Evolutionary conservation across 768 basidiomycete species (phyloP).

Genomic region (Austroboletus festivus): DNA sequence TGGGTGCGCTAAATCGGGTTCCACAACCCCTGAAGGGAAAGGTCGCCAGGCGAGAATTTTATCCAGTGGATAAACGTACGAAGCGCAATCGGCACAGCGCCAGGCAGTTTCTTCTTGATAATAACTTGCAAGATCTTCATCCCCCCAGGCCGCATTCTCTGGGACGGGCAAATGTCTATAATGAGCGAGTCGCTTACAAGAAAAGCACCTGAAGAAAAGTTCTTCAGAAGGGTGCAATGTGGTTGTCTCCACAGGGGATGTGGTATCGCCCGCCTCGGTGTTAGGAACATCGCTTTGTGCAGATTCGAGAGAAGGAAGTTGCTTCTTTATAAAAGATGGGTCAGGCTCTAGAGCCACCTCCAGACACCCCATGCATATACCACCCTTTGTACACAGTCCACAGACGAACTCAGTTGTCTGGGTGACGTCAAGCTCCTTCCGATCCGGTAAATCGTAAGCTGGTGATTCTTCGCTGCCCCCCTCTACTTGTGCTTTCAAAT

Average conservation of each 20-base stretch:
- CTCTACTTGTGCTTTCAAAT: constrained; percentile 33
- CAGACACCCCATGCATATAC: constrained; percentile 74
- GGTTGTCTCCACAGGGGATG: constrained; percentile 9
- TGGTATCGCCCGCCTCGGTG: constrained; percentile 36
- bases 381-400: constrained; percentile 69
- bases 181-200: constrained; percentile 82
- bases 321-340: constrained; percentile 21
- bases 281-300: constrained; percentile 19
- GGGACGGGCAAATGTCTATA: constrained; percentile 68
- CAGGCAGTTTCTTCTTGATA: constrained; percentile 58
- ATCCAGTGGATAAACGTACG: constrained; percentile 67
- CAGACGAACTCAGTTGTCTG: constrained; percentile 82
- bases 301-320: constrained; percentile 7
- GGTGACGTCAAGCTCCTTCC: constrained; percentile 42
- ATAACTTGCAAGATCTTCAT: constrained; percentile 48
- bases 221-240: constrained; percentile 30
- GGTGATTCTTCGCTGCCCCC: constrained; percentile 15
- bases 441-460: constrained; percentile 40
- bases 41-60: constrained; percentile 93
- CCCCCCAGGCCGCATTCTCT: constrained; percentile 32
- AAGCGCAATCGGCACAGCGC: constrained; percentile 77
- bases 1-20: constrained; percentile 42
- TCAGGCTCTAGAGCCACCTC: constrained; percentile 54
- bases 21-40: constrained; percentile 62
- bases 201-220: constrained; percentile 76